Evolutionary conservation across 2,329 filamentous ascomycete species (phyloP).

Genomic region (Gaeumannomyces tritici): DNA sequence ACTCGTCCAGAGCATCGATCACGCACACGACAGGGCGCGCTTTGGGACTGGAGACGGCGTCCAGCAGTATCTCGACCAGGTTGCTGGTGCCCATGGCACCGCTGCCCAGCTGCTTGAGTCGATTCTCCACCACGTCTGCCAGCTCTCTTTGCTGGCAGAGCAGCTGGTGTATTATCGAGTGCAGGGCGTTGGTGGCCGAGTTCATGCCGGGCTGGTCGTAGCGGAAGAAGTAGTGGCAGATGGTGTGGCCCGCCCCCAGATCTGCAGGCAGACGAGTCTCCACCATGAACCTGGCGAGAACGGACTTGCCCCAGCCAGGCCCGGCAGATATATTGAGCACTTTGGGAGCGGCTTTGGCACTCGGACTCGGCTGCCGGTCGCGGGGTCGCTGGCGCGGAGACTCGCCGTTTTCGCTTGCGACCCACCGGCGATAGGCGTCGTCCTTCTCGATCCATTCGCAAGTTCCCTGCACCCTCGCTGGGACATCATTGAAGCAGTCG

Average conservation of each 20-base stretch:
- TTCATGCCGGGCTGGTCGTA: not conserved
- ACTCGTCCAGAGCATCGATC: too few species aligned
- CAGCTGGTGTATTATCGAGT: not conserved
- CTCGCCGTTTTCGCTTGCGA: too few species aligned
- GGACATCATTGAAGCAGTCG: too few species aligned
- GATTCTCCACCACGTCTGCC: not conserved
- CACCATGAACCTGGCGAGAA: not conserved
- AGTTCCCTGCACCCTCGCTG: too few species aligned
- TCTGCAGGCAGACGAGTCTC: not conserved
- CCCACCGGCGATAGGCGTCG: not conserved
- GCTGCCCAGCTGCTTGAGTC: too few species aligned
- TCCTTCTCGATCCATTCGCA: not conserved
- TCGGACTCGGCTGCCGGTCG: not conserved
- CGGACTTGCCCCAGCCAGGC: not conserved
- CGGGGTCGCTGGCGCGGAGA: too few species aligned
- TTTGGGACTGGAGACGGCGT: too few species aligned
- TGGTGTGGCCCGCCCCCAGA: not conserved
- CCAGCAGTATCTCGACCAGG: too few species aligned
- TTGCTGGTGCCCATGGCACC: too few species aligned
- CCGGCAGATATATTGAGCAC: not conserved
- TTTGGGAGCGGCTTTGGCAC: not conserved
- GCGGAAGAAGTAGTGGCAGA: not conserved
- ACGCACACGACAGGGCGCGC: too few species aligned
- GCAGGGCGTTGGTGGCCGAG: not conserved
- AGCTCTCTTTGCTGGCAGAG: not conserved